Evolutionary conservation across 2,329 filamentous ascomycete genomes (phyloP).

Genomic region (Neonectria punicea): DNA sequence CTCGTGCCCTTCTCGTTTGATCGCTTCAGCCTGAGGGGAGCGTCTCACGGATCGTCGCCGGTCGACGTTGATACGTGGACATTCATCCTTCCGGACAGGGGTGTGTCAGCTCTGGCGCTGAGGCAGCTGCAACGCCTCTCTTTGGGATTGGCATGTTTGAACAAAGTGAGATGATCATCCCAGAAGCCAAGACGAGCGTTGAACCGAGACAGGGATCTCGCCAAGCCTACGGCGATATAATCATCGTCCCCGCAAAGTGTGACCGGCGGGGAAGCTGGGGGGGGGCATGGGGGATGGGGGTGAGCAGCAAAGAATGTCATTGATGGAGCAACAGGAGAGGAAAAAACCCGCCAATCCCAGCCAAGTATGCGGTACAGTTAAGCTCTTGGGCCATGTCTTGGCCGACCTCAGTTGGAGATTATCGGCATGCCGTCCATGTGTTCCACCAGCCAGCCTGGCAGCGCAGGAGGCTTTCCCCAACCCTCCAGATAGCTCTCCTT

Average conservation of each 20-base stretch:
- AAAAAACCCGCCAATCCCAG: conserved; percentile 2
- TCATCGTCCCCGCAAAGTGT: conserved; percentile 29
- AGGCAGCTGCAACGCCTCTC: conserved; percentile 15
- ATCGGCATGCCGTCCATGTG: conserved; percentile 53
- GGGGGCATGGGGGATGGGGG: conserved; percentile 16
- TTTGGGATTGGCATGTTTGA: conserved; percentile 29
- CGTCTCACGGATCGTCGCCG: not conserved
- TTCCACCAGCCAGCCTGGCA: conserved; percentile 69
- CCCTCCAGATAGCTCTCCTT: conserved; percentile 65
- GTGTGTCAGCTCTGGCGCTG: conserved; percentile 1
- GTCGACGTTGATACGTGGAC: conserved; percentile 37
- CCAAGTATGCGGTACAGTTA: not conserved
- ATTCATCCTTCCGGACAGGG: conserved; percentile 28
- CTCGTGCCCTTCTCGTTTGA: conserved; percentile 12
- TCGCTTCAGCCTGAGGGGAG: conserved; percentile 17
- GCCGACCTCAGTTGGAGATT: conserved; percentile 26
- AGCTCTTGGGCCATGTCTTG: not conserved
- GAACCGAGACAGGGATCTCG: conserved; percentile 24
- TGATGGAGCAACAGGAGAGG: conserved; percentile 34
- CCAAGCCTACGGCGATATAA: conserved; percentile 29
- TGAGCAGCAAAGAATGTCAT: conserved; percentile 35
- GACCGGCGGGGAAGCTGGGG: conserved; percentile 12
- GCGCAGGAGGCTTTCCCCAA: conserved; percentile 67
- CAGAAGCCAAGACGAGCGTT: conserved; percentile 28
- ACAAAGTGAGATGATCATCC: conserved; percentile 33